Conservation (phyloP, 2,329 filamentous ascomycete genomes). For the Blastomyces emzantsi region DNA sequence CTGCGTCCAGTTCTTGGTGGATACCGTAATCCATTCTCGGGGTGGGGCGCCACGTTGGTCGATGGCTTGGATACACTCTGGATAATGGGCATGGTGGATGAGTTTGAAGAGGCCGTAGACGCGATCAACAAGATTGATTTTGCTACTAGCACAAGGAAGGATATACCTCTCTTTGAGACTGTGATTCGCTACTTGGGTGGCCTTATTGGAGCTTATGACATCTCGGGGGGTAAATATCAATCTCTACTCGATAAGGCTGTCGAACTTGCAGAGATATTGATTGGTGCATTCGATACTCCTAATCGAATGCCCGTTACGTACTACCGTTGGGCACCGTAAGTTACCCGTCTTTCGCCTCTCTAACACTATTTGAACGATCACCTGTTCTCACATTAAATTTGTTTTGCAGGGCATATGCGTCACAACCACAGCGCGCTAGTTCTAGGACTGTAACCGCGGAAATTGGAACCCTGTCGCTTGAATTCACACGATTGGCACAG, state of each 20-base stretch:
- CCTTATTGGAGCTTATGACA: slow-evolving; percentile 45
- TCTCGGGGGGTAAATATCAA: slow-evolving; percentile 48
- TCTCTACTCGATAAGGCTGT: slow-evolving; percentile 44
- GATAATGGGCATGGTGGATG: slow-evolving; percentile 52
- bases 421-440: slow-evolving; percentile 22
- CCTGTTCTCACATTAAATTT: slow-evolving; percentile 47
- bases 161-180: slow-evolving; percentile 42
- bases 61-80: slow-evolving; percentile 54
- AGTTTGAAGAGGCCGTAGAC: slow-evolving; percentile 47
- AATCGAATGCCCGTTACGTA: slow-evolving; percentile 23
- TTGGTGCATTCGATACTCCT: slow-evolving; percentile 34
- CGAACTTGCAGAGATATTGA: slow-evolving; percentile 48
- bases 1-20: slow-evolving; percentile 48
- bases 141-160: slow-evolving; percentile 27
- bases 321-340: slow-evolving; percentile 68
- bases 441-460: slow-evolving; percentile 27
- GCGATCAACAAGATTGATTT: slow-evolving; percentile 50
- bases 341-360: slow-evolving; percentile 14
- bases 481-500: slow-evolving; percentile 36
- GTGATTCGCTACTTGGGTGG: slow-evolving; percentile 48
- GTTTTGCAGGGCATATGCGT: slow-evolving; percentile 50
- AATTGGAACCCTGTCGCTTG: slow-evolving; percentile 32
- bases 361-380: slow-evolving; percentile 5
- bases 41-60: slow-evolving; percentile 53
- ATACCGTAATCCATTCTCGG: slow-evolving; percentile 52